These are phyloP conservation scores for Dioszegia crocea DNA, from an alignment of 768 basidiomycete species.

Conservation along the genomic window DNA sequence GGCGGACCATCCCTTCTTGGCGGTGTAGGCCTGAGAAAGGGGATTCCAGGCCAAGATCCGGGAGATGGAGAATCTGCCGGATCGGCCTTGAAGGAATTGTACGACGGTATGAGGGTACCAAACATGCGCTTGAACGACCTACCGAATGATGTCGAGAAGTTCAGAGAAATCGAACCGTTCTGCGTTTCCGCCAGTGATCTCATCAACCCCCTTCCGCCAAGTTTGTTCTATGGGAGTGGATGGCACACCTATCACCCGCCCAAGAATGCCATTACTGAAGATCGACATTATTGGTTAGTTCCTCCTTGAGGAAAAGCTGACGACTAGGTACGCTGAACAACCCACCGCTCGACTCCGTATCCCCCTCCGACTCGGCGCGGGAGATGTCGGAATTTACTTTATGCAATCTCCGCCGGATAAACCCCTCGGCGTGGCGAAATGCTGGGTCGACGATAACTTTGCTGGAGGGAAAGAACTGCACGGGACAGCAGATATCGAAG, in stretches of 20 bases:
- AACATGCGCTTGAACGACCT: constrained; percentile 62
- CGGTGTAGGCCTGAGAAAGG: constrained; percentile 77
- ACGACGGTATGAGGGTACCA: constrained; percentile 60
- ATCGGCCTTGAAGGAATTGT: constrained; percentile 43
- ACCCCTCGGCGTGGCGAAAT: constrained; percentile 64
- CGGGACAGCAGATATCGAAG: constrained; percentile 66
- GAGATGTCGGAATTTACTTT: constrained; percentile 90
- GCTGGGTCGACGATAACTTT: constrained; percentile 98
- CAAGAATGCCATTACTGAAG: constrained; percentile 53
- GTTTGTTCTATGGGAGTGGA: constrained; percentile 87
- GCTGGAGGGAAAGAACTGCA: constrained; percentile 69
- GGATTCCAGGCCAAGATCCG: constrained; percentile 51
- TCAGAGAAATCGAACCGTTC: constrained; percentile 82
- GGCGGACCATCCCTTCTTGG: constrained; percentile 67
- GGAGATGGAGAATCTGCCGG: constrained; percentile 50
- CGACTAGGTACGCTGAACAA: constrained; percentile 61
- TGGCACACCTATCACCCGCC: constrained; percentile 77
- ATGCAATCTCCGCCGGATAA: constrained; percentile 63
- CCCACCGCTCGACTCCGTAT: constrained; percentile 78
- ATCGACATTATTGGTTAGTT: constrained; percentile 74
- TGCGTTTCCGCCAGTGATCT: constrained; percentile 97
- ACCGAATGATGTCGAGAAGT: constrained; percentile 55
- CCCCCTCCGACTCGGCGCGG: constrained; percentile 76
- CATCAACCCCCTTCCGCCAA: constrained; percentile 92
- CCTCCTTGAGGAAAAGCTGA: background rate